Base-by-base conservation (phyloP, 2,329 filamentous ascomycete genomes). In the Aspergillus quadricinctus region DNA sequence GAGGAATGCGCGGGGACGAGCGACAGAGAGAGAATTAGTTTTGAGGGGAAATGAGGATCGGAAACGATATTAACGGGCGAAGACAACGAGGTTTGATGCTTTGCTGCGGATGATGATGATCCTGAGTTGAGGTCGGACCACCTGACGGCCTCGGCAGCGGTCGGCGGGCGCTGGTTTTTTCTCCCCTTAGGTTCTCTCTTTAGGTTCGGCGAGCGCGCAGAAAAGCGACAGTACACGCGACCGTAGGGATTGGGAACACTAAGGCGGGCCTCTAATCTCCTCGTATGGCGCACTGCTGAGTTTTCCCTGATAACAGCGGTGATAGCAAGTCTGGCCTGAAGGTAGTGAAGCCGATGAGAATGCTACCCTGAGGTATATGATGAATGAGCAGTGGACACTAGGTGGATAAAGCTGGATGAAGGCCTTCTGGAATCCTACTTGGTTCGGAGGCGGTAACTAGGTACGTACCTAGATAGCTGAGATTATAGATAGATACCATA, bases 61-160 rank as follows among this genome's bases (percentile, higher is more conserved):
- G 19, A 46, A 53, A 49, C 45, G 52, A 49, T 28, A 21, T 52
- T 23, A 46, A 37, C 45, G 49, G 55, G 50, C 49, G 45, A 55
- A 52, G 54, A 55, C 27, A 58, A 35, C 49, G 54, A 48, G 57
- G 37, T 49, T 53, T 43, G 52, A 49, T 50, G 46, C 46, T 55
- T 48, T 49, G 49, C 48, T 55, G 61, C 46, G 49, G 55, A 57
- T 57, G 60, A 61, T 61, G 60, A 61, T 55, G 55, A 60, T 58
- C 50, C 56, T 61, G 58, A 58, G 56, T 60, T 60, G 61, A 62
- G 64, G 58, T 61, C 60, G 63, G 66, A 61, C 67, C 67, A 69
- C 66, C 65, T 68, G 66, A 68, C 59, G 67, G 66, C 66, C 67
- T 69, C 62, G 64, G 65, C 60, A 64, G 56, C 51, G 52, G 54